Evolutionary conservation across 148 eudicot genomes (phyloP), one percentile per base, ranked within the genome.

Genomic region (Amaranthus palmeri): DNA sequence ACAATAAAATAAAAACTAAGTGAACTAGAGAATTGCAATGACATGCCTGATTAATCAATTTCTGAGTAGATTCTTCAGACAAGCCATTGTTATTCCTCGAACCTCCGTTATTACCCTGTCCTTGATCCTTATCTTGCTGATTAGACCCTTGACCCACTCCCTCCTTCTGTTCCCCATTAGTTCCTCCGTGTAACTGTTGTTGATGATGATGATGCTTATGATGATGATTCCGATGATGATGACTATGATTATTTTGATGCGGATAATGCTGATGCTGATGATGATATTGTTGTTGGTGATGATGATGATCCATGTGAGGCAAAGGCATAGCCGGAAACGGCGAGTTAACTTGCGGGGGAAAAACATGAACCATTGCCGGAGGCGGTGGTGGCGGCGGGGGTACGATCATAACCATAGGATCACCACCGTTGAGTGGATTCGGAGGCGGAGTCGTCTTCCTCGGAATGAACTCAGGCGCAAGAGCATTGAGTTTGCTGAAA

Each of bases 401-500:
- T 2, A 78, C 58, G 68, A 84, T 70, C 67, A 73, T 42, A 54
- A 78, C 54, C 46, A 69, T 61, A 44, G 82, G 77, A 65, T 74
- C 78, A 17, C 55, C 65, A 41, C 10, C 72, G 7, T 25, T 3
- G 10, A 43, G 8, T 2, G 78, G 4, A 17, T 54, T 72, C 43
- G 75, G 60, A 46, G 76, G 61, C 42, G 80, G 74, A 8, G 80
- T 54, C 14, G 71, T 60, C 9, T 75, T 73, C 74, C 53, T 72
- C 1, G 83, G 80, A 0, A 88, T 89, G 52, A 92, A 92, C 76
- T 88, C 97, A 0, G 92, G 89, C 4, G 97, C 97, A 65, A 81
- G 62, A 4, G 97, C 97, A 77, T 85, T 92, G 14, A 92, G 84
- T 11, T 83, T 80, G 66, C 86, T 83, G 61, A 62, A 72, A 0